These are phyloP conservation scores for Pseudozyma thailandica DNA, from an alignment of 1,284 basidiomycete genomes.

Conservation along the genomic window DNA sequence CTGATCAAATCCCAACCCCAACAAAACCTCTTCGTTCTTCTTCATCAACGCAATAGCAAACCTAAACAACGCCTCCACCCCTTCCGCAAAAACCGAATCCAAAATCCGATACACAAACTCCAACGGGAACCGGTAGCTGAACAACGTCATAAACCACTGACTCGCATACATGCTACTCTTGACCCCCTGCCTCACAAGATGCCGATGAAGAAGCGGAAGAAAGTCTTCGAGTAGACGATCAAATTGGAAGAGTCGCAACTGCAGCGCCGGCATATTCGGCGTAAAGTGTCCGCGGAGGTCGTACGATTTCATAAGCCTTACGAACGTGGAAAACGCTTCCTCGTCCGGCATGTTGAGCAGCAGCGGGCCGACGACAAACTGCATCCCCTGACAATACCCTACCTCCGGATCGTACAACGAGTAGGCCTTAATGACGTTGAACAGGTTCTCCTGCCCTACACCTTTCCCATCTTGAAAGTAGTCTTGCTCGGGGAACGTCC, in stretches of 20 bases:
- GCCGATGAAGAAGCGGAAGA: slow-evolving; percentile 87
- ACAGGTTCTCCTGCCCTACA: slow-evolving; percentile 93
- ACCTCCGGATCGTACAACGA: slow-evolving; percentile 94
- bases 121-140: slow-evolving; percentile 81
- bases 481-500: slow-evolving; percentile 97
- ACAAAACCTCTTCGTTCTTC: slow-evolving; percentile 79
- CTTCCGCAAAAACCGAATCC: slow-evolving; percentile 92
- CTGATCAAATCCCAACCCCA: slow-evolving; percentile 58
- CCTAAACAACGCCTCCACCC: slow-evolving; percentile 94
- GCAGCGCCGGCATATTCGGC: slow-evolving; percentile 97
- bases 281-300: slow-evolving; percentile 94
- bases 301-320: slow-evolving; percentile 97
- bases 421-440: slow-evolving; percentile 97
- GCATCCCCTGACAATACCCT: slow-evolving; percentile 92
- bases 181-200: slow-evolving; percentile 89
- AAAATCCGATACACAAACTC: slow-evolving; percentile 94
- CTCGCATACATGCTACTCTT: slow-evolving; percentile 90
- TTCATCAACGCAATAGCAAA: slow-evolving; percentile 88
- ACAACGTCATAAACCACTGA: slow-evolving; percentile 91
- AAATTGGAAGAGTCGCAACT: slow-evolving; percentile 88
- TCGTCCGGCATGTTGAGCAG: slow-evolving; percentile 76
- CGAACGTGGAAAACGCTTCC: slow-evolving; percentile 93
- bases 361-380: slow-evolving; percentile 90
- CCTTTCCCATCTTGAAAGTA: slow-evolving; percentile 88
- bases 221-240: slow-evolving; percentile 93